phyloP scores from a whole-genome alignment of 345 rosid species.

The Geranium brycei region DNA sequence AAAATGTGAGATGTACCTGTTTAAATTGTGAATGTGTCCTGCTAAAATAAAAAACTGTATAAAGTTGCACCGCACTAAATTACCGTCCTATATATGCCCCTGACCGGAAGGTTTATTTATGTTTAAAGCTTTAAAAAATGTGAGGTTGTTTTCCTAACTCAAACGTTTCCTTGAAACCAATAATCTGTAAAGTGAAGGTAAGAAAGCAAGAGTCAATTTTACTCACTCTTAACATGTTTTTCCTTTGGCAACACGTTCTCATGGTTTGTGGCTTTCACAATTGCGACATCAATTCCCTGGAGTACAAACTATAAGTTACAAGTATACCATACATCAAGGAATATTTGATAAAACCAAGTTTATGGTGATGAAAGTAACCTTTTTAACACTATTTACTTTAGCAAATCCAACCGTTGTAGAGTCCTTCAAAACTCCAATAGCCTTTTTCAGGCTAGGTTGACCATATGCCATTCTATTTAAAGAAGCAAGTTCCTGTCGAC shows the following conservation, averaged over 20 bases:
- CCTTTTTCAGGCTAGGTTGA: slow-evolving; percentile 21
- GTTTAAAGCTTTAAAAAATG: too few relatives aligned
- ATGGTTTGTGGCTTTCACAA: slow-evolving; percentile 33
- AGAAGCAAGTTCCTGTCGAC: slow-evolving; percentile 1
- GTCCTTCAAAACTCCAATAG: slow-evolving; percentile 27
- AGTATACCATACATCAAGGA: neutral
- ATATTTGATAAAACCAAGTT: neutral
- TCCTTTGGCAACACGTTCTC: slow-evolving; percentile 23
- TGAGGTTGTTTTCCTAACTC: too few relatives aligned
- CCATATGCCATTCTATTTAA: slow-evolving; percentile 25
- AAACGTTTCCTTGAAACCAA: too few relatives aligned
- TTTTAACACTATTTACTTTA: slow-evolving; percentile 21
- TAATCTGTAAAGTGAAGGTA: neutral
- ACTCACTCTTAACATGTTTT: slow-evolving; percentile 29
- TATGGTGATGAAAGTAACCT: slow-evolving; percentile 13
- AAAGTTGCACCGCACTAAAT: too few relatives aligned
- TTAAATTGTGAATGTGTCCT: too few relatives aligned
- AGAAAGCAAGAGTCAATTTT: neutral
- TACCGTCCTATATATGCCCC: too few relatives aligned
- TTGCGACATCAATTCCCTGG: slow-evolving; percentile 26
- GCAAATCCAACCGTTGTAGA: slow-evolving; percentile 28
- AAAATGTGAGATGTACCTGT: too few relatives aligned
- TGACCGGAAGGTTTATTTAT: too few relatives aligned
- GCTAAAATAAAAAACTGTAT: too few relatives aligned
- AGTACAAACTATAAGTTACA: neutral